Conservation (phyloP, 169 alveolate genomes). For the Ichthyophthirius multifiliis region DNA sequence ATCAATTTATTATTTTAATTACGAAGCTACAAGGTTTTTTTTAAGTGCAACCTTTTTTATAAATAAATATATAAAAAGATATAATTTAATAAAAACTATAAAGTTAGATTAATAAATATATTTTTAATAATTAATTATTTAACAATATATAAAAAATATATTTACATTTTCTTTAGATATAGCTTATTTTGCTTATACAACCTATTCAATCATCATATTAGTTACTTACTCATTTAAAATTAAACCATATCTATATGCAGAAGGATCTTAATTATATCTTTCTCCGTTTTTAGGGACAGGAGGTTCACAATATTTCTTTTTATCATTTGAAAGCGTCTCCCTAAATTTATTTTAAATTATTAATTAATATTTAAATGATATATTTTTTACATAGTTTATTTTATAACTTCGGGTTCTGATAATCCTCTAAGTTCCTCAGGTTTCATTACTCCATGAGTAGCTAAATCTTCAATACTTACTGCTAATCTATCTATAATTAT, state of each 20-base stretch:
- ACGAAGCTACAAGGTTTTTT: constrained; percentile 52
- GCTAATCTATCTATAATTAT: constrained; percentile 82
- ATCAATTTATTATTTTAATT: constrained; percentile 79
- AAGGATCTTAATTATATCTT: constrained; percentile 89
- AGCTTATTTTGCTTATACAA: constrained; percentile 81
- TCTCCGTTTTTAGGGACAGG: constrained; percentile 80
- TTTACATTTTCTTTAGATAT: constrained; percentile 75
- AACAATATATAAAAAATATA: background rate
- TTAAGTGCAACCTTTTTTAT: constrained; percentile 60
- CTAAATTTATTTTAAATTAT: background rate
- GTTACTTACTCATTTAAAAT: constrained; percentile 89
- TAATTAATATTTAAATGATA: background rate
- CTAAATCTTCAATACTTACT: constrained; percentile 86
- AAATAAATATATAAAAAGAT: constrained; percentile 16
- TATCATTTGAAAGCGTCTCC: constrained; percentile 31
- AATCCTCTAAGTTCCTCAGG: constrained; percentile 95
- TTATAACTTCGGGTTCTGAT: constrained; percentile 78
- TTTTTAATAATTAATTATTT: background rate
- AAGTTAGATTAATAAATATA: no score
- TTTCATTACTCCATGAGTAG: constrained; percentile 84
- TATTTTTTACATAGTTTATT: constrained; percentile 46
- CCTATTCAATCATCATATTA: constrained; percentile 81
- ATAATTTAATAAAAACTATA: no score
- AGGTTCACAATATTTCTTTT: constrained; percentile 15
- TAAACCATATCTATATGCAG: constrained; percentile 92